Conservation (phyloP, 805 yeast species). For the Grigorovia yakushimaensis region DNA sequence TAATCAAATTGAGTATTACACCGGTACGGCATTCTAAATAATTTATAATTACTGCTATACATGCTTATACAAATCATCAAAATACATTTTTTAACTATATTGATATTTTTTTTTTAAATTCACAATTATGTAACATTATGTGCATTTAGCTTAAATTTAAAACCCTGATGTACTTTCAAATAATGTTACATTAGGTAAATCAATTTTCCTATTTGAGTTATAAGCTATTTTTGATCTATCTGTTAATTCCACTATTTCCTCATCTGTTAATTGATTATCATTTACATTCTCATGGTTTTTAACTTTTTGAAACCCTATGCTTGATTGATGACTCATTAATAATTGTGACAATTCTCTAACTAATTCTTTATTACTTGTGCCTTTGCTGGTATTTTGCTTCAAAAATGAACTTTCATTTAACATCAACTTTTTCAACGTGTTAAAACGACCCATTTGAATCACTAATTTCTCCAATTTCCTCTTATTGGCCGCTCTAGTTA, state of each 20-base stretch:
- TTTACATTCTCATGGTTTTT: constrained; percentile 16
- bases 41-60: background rate
- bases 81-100: too few relatives aligned
- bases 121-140: background rate
- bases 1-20: constrained; percentile 55
- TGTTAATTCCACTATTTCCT: constrained; percentile 40
- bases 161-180: constrained; percentile 30
- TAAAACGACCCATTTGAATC: constrained; percentile 54
- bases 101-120: background rate
- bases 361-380: constrained; percentile 24
- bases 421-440: constrained; percentile 32
- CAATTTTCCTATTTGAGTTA: constrained; percentile 15
- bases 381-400: constrained; percentile 12
- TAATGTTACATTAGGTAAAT: constrained; percentile 30
- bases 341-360: constrained; percentile 34
- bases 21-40: constrained; percentile 16
- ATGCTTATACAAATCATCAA: background rate
- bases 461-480: constrained; percentile 69
- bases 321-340: constrained; percentile 33
- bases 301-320: constrained; percentile 21
- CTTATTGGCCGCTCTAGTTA: constrained; percentile 72
- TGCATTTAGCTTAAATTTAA: background rate
- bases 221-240: constrained; percentile 42
- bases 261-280: constrained; percentile 25
- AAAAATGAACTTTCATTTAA: constrained; percentile 23